phyloP scores from a whole-genome alignment of 768 basidiomycete species.

The Pleurotus giganteus region DNA sequence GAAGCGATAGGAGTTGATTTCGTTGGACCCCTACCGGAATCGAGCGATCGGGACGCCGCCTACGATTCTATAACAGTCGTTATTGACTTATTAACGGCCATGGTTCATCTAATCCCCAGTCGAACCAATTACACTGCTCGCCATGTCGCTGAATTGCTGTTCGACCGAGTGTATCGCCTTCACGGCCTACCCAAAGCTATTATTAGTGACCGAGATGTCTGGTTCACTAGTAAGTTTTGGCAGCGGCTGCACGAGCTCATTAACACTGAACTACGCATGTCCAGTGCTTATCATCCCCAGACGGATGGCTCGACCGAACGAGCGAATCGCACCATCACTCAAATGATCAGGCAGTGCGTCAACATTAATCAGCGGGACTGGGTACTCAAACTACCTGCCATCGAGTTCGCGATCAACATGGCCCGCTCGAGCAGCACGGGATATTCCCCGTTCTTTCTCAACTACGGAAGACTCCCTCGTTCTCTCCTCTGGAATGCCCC shows the following conservation, averaged over 20 bases:
- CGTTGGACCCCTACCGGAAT: slow-evolving; percentile 26
- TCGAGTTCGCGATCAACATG: slow-evolving; percentile 36
- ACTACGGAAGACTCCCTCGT: slow-evolving; percentile 19
- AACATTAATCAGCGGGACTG: slow-evolving; percentile 25
- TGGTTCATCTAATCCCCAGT: slow-evolving; percentile 17
- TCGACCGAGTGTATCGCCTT: slow-evolving; percentile 18
- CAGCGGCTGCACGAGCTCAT: slow-evolving; percentile 15
- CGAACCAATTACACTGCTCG: slow-evolving; percentile 13
- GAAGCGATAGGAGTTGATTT: slow-evolving; percentile 27
- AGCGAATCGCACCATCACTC: slow-evolving; percentile 27
- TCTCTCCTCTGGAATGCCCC: slow-evolving; percentile 18
- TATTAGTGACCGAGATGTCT: slow-evolving; percentile 20
- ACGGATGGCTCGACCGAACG: slow-evolving; percentile 29
- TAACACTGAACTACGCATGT: slow-evolving; percentile 25
- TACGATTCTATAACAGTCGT: slow-evolving; percentile 19
- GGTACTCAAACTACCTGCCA: slow-evolving; percentile 24
- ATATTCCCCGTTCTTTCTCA: no score
- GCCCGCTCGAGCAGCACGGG: slow-evolving; percentile 32
- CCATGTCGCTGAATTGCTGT: slow-evolving; percentile 18
- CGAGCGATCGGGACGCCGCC: slow-evolving; percentile 16
- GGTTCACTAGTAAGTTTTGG: slow-evolving; percentile 16
- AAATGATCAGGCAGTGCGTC: slow-evolving; percentile 26
- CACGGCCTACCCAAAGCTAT: slow-evolving; percentile 32
- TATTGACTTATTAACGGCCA: slow-evolving; percentile 15
- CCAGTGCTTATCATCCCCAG: slow-evolving; percentile 21